These are phyloP conservation scores for Lodderomyces orthopsilosis DNA, from an alignment of 1,139 yeast species.

Conservation along the genomic window DNA sequence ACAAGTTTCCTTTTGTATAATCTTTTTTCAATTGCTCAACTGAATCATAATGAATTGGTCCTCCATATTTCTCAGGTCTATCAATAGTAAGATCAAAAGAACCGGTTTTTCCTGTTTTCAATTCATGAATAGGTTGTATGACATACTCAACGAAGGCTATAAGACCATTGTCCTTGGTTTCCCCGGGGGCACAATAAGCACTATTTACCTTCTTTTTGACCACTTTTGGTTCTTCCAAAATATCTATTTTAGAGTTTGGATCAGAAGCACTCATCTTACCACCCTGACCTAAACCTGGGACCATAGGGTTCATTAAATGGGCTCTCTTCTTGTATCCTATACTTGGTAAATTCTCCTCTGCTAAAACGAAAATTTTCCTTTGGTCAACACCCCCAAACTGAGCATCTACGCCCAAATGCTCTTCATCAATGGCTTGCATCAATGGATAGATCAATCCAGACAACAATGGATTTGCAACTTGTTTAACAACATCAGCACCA, in stretches of 20 bases:
- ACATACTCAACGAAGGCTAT: slow-evolving; percentile 83
- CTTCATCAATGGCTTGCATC: slow-evolving; percentile 98
- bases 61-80: slow-evolving; percentile 97
- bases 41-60: slow-evolving; percentile 70
- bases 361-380: slow-evolving; percentile 94
- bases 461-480: slow-evolving; percentile 88
- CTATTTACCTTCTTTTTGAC: slow-evolving; percentile 88
- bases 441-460: slow-evolving; percentile 95
- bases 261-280: slow-evolving; percentile 99
- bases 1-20: slow-evolving; percentile 66
- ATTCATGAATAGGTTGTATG: slow-evolving; percentile 79
- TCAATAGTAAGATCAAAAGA: slow-evolving; percentile 66
- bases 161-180: slow-evolving; percentile 85
- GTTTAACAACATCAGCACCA: slow-evolving; percentile 99
- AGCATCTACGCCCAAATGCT: slow-evolving; percentile 82
- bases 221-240: slow-evolving; percentile 81
- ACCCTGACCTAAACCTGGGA: slow-evolving; percentile 95
- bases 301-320: slow-evolving; percentile 98
- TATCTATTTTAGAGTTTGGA: slow-evolving; percentile 94
- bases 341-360: slow-evolving; percentile 86
- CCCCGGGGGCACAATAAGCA: slow-evolving; percentile 97
- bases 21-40: slow-evolving; percentile 72
- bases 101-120: slow-evolving; percentile 54
- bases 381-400: slow-evolving; percentile 99
- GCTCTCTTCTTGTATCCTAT: slow-evolving; percentile 96